Conservation (phyloP, 371 early-diverging fungal genomes). For the Apophysomyces elegans region DNA sequence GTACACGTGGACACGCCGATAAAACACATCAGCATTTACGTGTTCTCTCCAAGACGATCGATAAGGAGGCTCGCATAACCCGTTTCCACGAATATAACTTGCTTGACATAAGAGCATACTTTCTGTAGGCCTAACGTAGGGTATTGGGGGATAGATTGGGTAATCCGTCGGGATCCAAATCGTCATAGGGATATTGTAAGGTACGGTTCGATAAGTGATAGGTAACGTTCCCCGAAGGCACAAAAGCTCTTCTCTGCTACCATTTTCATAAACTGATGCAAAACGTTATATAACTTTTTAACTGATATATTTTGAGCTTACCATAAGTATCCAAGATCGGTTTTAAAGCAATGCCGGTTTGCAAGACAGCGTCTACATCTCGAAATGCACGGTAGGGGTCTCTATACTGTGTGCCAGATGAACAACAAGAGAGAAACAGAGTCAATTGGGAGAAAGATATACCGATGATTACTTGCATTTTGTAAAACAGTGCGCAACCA, state of each 20-base stretch:
- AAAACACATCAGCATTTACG: slow-evolving; percentile 32
- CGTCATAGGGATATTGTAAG: slow-evolving; percentile 92
- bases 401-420: slow-evolving; percentile 56
- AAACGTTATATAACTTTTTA: neutral
- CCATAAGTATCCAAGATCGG: slow-evolving; percentile 77
- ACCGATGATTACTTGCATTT: slow-evolving; percentile 18
- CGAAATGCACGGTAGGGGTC: slow-evolving; percentile 67
- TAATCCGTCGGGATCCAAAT: slow-evolving; percentile 88
- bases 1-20: neutral
- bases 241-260: slow-evolving; percentile 69
- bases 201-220: slow-evolving; percentile 74
- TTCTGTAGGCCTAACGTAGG: slow-evolving; percentile 87
- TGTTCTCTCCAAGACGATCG: slow-evolving; percentile 61
- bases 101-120: slow-evolving; percentile 84
- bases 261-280: slow-evolving; percentile 68
- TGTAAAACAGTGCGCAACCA: slow-evolving; percentile 38
- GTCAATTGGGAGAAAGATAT: neutral
- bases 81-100: slow-evolving; percentile 83
- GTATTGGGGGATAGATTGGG: slow-evolving; percentile 80
- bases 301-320: slow-evolving; percentile 34
- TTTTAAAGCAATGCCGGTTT: slow-evolving; percentile 64
- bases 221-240: slow-evolving; percentile 89
- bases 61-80: slow-evolving; percentile 85
- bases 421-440: neutral
- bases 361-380: slow-evolving; percentile 72